A percentile compares a stretch with the other conserved stretches of the same genome.
Evolutionary conservation across 805 yeast genomes (phyloP).

Genomic region (Nakazawaea populi): DNA sequence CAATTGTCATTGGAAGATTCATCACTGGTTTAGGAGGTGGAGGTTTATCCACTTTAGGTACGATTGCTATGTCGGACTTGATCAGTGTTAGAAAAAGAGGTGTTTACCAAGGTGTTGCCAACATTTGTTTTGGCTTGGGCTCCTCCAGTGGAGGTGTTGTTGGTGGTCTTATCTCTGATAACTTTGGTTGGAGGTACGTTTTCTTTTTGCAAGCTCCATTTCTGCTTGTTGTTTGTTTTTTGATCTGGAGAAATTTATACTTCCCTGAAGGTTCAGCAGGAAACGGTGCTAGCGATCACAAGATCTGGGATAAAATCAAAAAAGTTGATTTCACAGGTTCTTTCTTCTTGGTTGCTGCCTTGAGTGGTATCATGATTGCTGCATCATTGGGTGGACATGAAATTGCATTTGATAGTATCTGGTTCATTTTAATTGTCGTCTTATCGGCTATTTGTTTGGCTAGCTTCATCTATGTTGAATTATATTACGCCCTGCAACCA

Average conservation of each 20-base stretch:
- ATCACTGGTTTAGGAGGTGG: slow-evolving; percentile 89
- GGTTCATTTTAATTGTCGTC: slow-evolving; percentile 29
- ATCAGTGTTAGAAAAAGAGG: slow-evolving; percentile 76
- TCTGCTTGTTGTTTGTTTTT: slow-evolving; percentile 32
- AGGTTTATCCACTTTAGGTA: slow-evolving; percentile 69
- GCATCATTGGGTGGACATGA: slow-evolving; percentile 63
- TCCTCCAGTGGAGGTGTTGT: slow-evolving; percentile 65
- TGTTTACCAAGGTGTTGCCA: slow-evolving; percentile 75
- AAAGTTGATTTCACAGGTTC: slow-evolving; percentile 69
- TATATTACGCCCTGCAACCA: slow-evolving; percentile 51
- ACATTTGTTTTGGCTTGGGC: slow-evolving; percentile 72
- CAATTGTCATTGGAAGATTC: slow-evolving; percentile 51
- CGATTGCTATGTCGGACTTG: slow-evolving; percentile 72
- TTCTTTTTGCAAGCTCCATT: slow-evolving; percentile 50
- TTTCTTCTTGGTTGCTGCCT: slow-evolving; percentile 46
- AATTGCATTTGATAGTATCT: slow-evolving; percentile 37
- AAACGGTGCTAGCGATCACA: slow-evolving; percentile 40
- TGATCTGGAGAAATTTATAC: slow-evolving; percentile 31
- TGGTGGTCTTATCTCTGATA: slow-evolving; percentile 51
- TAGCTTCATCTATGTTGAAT: slow-evolving; percentile 47
- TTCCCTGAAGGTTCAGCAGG: slow-evolving; percentile 46
- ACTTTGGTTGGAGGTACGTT: slow-evolving; percentile 63
- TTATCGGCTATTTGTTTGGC: slow-evolving; percentile 28
- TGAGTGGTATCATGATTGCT: slow-evolving; percentile 55
- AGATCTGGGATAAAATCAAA: slow-evolving; percentile 38